Evolutionary conservation across 805 yeast genomes (phyloP), one percentile per base, ranked within the genome.

Genomic region (Candida boidinii): DNA sequence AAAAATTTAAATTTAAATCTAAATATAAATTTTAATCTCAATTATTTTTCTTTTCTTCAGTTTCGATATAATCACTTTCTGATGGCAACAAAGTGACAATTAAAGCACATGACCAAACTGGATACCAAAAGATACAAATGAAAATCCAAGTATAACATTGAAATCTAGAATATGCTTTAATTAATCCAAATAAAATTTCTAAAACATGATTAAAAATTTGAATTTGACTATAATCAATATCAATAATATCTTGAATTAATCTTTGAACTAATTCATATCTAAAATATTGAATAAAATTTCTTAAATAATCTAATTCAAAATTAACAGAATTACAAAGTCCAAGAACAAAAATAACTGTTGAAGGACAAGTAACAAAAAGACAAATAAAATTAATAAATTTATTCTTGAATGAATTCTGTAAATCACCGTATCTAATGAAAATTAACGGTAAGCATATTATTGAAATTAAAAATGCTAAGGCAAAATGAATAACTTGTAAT

Each of bases 91-190:
- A 37, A 2, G 53, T 35, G n/a, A 53, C 46, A 3, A 51, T 17
- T 23, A 48, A 24, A 29, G 39, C 40, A 14, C 47, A 39, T 4
- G 76, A 28, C 97, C 97, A 90, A 5, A 76, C 68, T 3, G 96
- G 94, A 24, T 78, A 53, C 95, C 95, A 87, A 0, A 86, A 83
- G 26, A 79, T 59, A 26, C 76, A 63, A 2, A 87, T 51, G 17
- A 83, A 70, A 36, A 73, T 68, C 88, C 95, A 86, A 0, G 95
- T 82, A 90, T 95, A 86, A 38, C 82, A 78, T 35, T 80, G 81
- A 36, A 83, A 57, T 24, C 76, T 72, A 17, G 62, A 49, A 80
- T 88, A 84, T 3, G 85, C 74, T 18, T 70, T 62, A 9, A 78
- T 51, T 12, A 87, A 58, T 0, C 76, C 74, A 15, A 55, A 49